A percentile compares a stretch with the other conserved stretches of the same genome.
phyloP scores from a whole-genome alignment of 2,329 filamentous ascomycete genomes.

The Penicillium sp. region DNA sequence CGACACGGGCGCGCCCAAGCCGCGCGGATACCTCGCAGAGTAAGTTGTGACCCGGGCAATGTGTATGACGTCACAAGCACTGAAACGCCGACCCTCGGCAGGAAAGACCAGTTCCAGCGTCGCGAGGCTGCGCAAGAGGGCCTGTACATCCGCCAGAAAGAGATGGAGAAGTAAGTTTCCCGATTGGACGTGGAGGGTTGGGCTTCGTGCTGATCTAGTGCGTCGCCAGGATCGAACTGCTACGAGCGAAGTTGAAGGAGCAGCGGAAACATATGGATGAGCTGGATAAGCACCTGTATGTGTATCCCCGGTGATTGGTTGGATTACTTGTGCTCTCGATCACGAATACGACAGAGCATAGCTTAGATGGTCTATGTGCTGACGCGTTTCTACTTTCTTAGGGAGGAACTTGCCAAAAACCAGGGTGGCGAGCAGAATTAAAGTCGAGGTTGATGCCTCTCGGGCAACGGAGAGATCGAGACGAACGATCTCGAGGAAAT shows the following conservation, averaged over 20 bases:
- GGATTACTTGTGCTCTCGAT: neutral
- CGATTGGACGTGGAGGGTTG: neutral
- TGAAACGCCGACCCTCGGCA: too few species aligned
- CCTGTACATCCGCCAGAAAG: constrained; percentile 20
- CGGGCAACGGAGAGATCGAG: too few species aligned
- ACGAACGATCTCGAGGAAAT: too few species aligned
- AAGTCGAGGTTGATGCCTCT: too few species aligned
- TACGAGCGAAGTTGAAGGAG: constrained; percentile 24
- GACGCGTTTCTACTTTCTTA: constrained; percentile 1
- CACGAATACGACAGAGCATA: too few species aligned
- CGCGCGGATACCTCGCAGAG: constrained; percentile 27
- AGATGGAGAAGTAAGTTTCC: constrained; percentile 22
- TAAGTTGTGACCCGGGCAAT: constrained; percentile 13
- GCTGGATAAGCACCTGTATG: constrained; percentile 29
- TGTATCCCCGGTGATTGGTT: neutral
- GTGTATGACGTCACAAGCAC: constrained; percentile 24
- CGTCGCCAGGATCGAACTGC: constrained; percentile 10
- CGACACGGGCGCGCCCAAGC: constrained; percentile 24
- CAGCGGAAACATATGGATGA: constrained; percentile 26
- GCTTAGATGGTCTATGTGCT: too few species aligned
- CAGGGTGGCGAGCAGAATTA: constrained; percentile 24
- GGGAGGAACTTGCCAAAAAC: constrained; percentile 16
- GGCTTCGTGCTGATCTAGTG: neutral
- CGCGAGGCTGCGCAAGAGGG: constrained; percentile 21
- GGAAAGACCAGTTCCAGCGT: constrained; percentile 23